Evolutionary conservation across 2,329 filamentous ascomycete genomes (phyloP), one percentile per base, ranked within the genome.

Genomic region (Ophiostoma tasmaniense): DNA sequence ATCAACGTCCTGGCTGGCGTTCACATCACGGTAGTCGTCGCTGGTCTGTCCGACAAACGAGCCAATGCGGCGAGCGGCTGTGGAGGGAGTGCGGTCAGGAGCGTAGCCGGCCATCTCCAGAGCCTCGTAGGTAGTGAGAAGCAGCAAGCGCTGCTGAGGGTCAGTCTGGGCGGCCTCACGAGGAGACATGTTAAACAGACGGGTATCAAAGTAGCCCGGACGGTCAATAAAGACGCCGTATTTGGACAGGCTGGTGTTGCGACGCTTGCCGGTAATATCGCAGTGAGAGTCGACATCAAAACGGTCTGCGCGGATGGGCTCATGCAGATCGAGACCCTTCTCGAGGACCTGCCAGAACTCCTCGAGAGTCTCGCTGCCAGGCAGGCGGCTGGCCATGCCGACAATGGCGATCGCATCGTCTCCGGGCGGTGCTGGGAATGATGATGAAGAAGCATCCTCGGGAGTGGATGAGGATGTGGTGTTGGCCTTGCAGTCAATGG

Each of bases 101-200:
- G 92, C 87, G 74, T 91, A 90, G 1, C 91, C 91, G 37, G 89
- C 88, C 87, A 91, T 91, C 76, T 95, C 91, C 64, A 95, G 82
- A 0, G 91, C 91, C 75, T 94, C 91, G 73, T 92, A 94, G 0
- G 90, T 90, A 1, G 90, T 92, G 10, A 89, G 86, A 25, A 95
- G 80, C 3, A 89, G 89, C 73, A 93, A 82, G 73, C 91, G 85
- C 76, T 92, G 90, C 85, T 92, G 91, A 0, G 91, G 91, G 76
- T 94, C 91, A 1, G 90, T 92, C 75, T 93, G 90, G 67, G 87
- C 85, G 30, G 91, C 91, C 67, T 72, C 73, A 93, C 91, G 70
- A 87, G 90, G 76, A 91, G 88, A 79, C 91, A 94, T 93, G 78
- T 92, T 92, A 84, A 94, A 94, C 79, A 94, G 93, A 0, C 89